phyloP scores from a whole-genome alignment of 805 yeast genomes.

The Candida pini region DNA sequence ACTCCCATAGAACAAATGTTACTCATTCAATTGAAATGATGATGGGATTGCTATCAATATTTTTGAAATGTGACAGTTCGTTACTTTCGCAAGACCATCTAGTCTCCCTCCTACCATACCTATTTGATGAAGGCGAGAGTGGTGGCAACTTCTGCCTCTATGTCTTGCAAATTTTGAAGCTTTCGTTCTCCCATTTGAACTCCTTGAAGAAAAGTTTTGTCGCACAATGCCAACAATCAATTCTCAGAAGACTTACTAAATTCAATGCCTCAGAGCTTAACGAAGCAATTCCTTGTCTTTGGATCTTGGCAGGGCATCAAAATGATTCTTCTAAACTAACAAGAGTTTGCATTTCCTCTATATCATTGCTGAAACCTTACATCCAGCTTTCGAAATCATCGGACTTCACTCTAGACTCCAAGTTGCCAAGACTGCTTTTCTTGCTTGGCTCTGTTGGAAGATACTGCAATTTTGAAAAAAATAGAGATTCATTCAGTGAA shows the following conservation, averaged over 20 bases:
- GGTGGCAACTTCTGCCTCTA: slow-evolving; percentile 39
- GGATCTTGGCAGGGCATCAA: slow-evolving; percentile 47
- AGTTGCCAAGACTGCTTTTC: slow-evolving; percentile 50
- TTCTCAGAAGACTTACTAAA: slow-evolving; percentile 55
- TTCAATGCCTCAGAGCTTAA: slow-evolving; percentile 55
- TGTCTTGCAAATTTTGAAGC: slow-evolving; percentile 49
- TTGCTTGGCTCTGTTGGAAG: slow-evolving; percentile 69
- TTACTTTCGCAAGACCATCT: slow-evolving; percentile 65
- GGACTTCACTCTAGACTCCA: slow-evolving; percentile 33
- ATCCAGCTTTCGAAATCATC: slow-evolving; percentile 19
- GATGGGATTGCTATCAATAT: slow-evolving; percentile 48
- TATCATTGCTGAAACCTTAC: slow-evolving; percentile 45
- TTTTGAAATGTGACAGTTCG: slow-evolving; percentile 47
- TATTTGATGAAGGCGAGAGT: slow-evolving; percentile 42
- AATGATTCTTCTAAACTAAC: slow-evolving; percentile 45
- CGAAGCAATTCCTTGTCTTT: slow-evolving; percentile 69
- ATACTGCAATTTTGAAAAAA: slow-evolving; percentile 54
- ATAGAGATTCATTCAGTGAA: slow-evolving; percentile 33
- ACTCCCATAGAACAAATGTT: slow-evolving; percentile 24
- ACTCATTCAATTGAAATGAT: slow-evolving; percentile 27
- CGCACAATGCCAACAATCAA: slow-evolving; percentile 40
- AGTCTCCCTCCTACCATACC: slow-evolving; percentile 55
- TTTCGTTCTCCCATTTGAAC: slow-evolving; percentile 38
- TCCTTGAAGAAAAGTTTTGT: slow-evolving; percentile 48
- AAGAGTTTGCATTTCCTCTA: slow-evolving; percentile 59